phyloP scores from a whole-genome alignment of 1,139 yeast species.

The Suhomyces chickasaworum region DNA sequence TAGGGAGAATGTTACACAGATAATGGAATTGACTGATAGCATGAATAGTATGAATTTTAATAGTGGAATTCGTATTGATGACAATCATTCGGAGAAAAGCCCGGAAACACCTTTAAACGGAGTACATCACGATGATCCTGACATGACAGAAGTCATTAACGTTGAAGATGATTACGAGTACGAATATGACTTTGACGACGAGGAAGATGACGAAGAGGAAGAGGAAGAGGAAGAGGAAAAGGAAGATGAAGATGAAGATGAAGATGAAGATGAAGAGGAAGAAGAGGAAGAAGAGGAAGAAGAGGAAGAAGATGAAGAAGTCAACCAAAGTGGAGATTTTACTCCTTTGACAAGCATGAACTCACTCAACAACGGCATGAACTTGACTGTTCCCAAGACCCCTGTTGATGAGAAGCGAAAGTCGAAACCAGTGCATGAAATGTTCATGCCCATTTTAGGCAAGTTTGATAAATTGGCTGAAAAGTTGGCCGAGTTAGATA shows the following conservation, averaged over 20 bases:
- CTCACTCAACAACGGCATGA: constrained; percentile 27
- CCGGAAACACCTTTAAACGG: constrained; percentile 7
- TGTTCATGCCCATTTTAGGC: constrained; percentile 52
- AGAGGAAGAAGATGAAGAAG: constrained; percentile 16
- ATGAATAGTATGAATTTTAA: not conserved
- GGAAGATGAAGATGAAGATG: constrained; percentile 17
- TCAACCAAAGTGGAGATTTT: constrained; percentile 12
- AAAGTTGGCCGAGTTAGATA: constrained; percentile 47
- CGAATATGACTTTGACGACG: constrained; percentile 18
- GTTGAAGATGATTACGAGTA: constrained; percentile 20
- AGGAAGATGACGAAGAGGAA: constrained; percentile 20
- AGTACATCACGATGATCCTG: constrained; percentile 5
- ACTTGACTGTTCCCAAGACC: constrained; percentile 13
- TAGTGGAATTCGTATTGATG: not conserved
- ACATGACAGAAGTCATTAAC: constrained; percentile 6
- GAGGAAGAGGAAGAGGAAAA: constrained; percentile 15
- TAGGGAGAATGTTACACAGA: not conserved
- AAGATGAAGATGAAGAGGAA: constrained; percentile 20
- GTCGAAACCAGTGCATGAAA: constrained; percentile 40
- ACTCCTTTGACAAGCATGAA: constrained; percentile 48
- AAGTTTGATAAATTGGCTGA: constrained; percentile 52
- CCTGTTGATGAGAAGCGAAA: constrained; percentile 25
- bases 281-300: constrained; percentile 15
- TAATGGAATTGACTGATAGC: not conserved
- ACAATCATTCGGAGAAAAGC: not conserved